Percentiles rank a stretch among this genome's conserved stretches.
Evolutionary conservation across 176 grass and related monocot genomes (phyloP).

Genomic region (Aechmea fasciata): DNA sequence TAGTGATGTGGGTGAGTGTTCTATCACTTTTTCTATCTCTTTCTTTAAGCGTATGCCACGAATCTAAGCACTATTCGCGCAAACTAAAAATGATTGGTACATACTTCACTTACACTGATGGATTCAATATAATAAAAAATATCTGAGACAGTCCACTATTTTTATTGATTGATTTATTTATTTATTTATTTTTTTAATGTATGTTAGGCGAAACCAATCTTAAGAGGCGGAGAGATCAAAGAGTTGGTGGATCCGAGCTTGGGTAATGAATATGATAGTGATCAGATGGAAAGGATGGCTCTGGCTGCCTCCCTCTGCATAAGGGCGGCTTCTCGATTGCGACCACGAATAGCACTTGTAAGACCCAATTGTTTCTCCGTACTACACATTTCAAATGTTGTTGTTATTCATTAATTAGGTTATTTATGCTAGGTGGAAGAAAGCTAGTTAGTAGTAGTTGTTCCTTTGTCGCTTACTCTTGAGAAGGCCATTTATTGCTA

Average conservation of each 20-base stretch:
- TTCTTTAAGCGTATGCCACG: slow-evolving; percentile 14
- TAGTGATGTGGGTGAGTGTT: slow-evolving; percentile 76
- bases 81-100: neutral
- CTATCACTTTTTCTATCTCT: neutral
- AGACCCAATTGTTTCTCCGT: slow-evolving; percentile 16
- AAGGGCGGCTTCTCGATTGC: slow-evolving; percentile 39
- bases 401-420: neutral
- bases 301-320: slow-evolving; percentile 64
- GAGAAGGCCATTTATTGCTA: neutral
- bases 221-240: slow-evolving; percentile 55
- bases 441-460: neutral
- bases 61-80: neutral
- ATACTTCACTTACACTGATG: neutral
- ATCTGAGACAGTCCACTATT: neutral
- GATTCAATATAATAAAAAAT: neutral
- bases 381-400: neutral
- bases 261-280: slow-evolving; percentile 41
- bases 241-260: slow-evolving; percentile 53
- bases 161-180: neutral
- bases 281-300: slow-evolving; percentile 70
- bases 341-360: slow-evolving; percentile 61
- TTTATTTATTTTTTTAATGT: neutral
- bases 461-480: neutral
- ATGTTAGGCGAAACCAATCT: slow-evolving; percentile 73
- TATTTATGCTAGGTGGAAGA: neutral